These are phyloP conservation scores for Nidula microcarpa DNA, from an alignment of 768 basidiomycete species.

Conservation along the genomic window DNA sequence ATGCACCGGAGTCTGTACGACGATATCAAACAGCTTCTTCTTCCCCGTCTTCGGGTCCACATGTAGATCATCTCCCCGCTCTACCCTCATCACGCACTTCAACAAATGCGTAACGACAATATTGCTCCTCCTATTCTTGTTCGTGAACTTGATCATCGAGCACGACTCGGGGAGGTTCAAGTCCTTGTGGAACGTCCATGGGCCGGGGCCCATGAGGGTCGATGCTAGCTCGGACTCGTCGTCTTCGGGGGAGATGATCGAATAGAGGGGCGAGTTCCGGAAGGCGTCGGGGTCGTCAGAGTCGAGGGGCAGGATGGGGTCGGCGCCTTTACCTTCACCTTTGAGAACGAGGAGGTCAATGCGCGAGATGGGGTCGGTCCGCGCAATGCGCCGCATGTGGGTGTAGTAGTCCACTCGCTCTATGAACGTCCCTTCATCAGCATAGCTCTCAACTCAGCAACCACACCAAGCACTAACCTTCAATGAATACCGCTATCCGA, in stretches of 20 bases:
- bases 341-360: constrained; percentile 63
- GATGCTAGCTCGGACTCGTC: constrained; percentile 57
- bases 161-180: constrained; percentile 70
- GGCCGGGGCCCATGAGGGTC: constrained; percentile 72
- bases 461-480: constrained; percentile 47
- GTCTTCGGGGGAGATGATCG: constrained; percentile 42
- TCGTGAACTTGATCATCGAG: constrained; percentile 66
- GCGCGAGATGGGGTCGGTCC: constrained; percentile 62
- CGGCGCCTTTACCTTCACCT: constrained; percentile 45
- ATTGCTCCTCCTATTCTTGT: constrained; percentile 72
- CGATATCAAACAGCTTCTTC: constrained; percentile 83
- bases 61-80: constrained; percentile 69
- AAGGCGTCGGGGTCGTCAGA: constrained; percentile 65
- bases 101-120: constrained; percentile 73
- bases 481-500: constrained; percentile 67
- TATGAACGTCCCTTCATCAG: constrained; percentile 17
- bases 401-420: constrained; percentile 84
- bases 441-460: constrained; percentile 10
- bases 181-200: constrained; percentile 77
- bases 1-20: constrained; percentile 80
- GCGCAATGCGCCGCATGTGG: constrained; percentile 59
- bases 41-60: constrained; percentile 65
- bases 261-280: constrained; percentile 62
- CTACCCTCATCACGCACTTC: constrained; percentile 80
- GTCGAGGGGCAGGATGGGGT: constrained; percentile 74